Base-by-base conservation (phyloP, 169 alveolate genomes). In the Toxoplasma gondii region DNA sequence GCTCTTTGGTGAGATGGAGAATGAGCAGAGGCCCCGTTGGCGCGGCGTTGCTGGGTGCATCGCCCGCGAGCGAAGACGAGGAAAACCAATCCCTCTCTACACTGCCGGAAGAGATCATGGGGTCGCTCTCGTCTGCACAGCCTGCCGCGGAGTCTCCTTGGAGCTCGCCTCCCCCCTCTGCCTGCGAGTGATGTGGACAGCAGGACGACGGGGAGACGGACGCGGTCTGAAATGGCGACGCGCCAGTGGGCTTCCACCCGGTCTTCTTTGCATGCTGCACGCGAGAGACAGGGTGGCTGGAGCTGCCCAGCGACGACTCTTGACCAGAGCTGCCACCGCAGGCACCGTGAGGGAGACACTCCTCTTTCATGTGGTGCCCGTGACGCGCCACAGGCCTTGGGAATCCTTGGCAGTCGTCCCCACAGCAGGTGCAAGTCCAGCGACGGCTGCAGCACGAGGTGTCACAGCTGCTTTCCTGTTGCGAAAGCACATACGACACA, bases 361-460 rank as follows among this genome's bases (percentile, higher is more conserved):
- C 78, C 27, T 9, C 78, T 64, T 19, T 64, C 34, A 29, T 17
- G 4, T 49, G 78, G 78, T 24, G 34, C 10, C 78, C n/a, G 34
- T 64, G 78, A 64, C 78, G 78, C 78, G 22, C 27, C 58, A 64
- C 36, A 64, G 78, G 34, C 34, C 78, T 10, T 34, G 87, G 24
- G 34, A 78, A 38, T 0, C 27, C 45, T 39, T 34, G 87, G 87
- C 87, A 78, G 43, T 39, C 53, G 87, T 78, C 87, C 24, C 87
- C 87, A 27, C 87, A 78, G 87, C 87, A 78, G 24, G 53, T 34
- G 27, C 87, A 39, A 0, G 87, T 22, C 39, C 87, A 78, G 53
- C 44, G 87, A 5, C 87, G 87, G 31, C 87, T 34, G 87, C 87
- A 78, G 87, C 87, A 78, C 29, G 78, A 29, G 78, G 78, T 64